Base-by-base conservation (phyloP, 129 eudicot genomes). In the Calendula officinalis region DNA sequence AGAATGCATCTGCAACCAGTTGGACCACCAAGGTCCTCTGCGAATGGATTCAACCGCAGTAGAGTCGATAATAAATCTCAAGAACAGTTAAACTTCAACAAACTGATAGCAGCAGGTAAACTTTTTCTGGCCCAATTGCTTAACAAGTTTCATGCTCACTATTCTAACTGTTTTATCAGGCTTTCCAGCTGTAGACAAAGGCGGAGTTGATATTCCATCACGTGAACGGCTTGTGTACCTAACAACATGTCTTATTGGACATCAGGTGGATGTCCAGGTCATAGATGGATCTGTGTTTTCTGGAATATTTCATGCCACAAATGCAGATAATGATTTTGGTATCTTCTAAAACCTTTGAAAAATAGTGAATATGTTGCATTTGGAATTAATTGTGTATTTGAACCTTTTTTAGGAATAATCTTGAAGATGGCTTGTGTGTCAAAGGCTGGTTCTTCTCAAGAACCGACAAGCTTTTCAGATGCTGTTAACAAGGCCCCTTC, bases 281-380 rank as follows among this genome's bases (percentile, higher is more conserved):
- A 40, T 58, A 49, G 94, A 92, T 82, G 99, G 99, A 53, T 83
- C 99, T 70, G 63, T 85, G n/a, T 83, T 68, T 73, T 77, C 91
- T 63, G 96, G 99, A 75, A 75, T 92, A 67, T 88, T 88, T 60
- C 96, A 92, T 58, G 82, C 96, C 3, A 78, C 86, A 49, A 81
- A 88, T 61, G 72, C 95, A 38, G 96, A 92, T 57, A 87, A 76
- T 73, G 95, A 92, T 83, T 92, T 92, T 53, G 99, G 99, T 92
- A 88, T 53, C 82, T 75, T 65, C 34, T 46, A n/a, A n/a, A n/a
- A n/a, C n/a, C n/a, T n/a, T n/a, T n/a, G n/a, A n/a, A n/a, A n/a
- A n/a, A 9, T 60, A 55, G 42, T 34, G 30, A 37, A 62, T 47
- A 53, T 65, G 45, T 27, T 7, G 16, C 33, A 56, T 38, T 55